These are phyloP conservation scores for Ramicandelaber brevisporus DNA, from an alignment of 192 early-diverging fungal species.

Conservation along the genomic window DNA sequence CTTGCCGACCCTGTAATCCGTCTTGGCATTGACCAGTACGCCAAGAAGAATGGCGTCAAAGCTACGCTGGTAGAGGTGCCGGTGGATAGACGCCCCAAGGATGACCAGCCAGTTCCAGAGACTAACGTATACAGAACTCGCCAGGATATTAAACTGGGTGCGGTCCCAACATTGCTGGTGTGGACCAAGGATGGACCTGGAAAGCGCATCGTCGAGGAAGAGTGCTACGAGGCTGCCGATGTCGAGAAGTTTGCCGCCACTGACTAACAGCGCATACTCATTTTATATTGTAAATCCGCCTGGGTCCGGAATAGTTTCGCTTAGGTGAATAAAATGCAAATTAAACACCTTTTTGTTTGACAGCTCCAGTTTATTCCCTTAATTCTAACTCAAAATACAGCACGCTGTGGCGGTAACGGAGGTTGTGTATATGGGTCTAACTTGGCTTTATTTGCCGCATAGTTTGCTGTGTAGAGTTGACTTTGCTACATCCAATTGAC, in stretches of 20 bases:
- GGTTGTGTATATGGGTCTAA: too few species aligned
- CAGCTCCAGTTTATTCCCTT: too few species aligned
- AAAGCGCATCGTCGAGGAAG: constrained; percentile 9
- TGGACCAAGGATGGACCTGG: constrained; percentile 7
- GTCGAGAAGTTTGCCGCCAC: constrained; percentile 8
- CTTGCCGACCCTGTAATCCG: constrained; percentile 16
- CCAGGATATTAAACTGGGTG: constrained; percentile 6
- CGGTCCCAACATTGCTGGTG: constrained; percentile 12
- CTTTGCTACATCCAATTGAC: too few species aligned
- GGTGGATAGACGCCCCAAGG: constrained; percentile 10
- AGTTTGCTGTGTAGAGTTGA: too few species aligned
- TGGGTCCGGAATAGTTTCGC: too few species aligned
- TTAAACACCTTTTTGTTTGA: too few species aligned
- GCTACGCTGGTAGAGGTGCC: constrained; percentile 13
- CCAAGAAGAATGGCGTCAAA: constrained; percentile 3
- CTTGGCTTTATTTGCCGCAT: too few species aligned
- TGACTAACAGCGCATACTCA: too few species aligned
- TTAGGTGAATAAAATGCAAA: too few species aligned
- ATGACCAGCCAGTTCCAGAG: constrained; percentile 1
- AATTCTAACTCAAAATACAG: too few species aligned
- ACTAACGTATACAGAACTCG: constrained; percentile 9
- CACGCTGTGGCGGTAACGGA: too few species aligned
- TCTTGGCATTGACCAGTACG: constrained; percentile 6
- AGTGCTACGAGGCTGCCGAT: constrained; percentile 5
- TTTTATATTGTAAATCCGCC: too few species aligned